A percentile compares a stretch with the other conserved stretches of the same genome.
Evolutionary conservation across 2,329 filamentous ascomycete species (phyloP).

Genomic region (Neopestalotiopsis rosae): DNA sequence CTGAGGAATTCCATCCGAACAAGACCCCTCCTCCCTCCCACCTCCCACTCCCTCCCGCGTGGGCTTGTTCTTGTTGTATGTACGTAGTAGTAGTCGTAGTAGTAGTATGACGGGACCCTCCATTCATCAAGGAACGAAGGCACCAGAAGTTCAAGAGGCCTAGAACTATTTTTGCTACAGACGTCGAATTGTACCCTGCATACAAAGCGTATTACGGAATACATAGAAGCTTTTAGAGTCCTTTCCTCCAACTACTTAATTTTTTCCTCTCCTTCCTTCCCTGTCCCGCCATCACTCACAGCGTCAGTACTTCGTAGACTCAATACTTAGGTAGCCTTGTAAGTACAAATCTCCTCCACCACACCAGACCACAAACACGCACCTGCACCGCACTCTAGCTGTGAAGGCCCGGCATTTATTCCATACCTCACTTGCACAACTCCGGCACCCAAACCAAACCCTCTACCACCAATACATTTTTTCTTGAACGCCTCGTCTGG

Average conservation of each 20-base stretch:
- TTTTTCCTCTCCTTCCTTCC: neutral
- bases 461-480: neutral
- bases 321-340: neutral
- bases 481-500: neutral
- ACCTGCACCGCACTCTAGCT: neutral
- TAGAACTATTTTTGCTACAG: neutral
- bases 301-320: neutral
- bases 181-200: neutral
- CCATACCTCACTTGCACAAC: conserved; percentile 1
- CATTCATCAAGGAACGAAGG: neutral
- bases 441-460: too few species aligned
- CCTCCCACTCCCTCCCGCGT: neutral
- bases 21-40: neutral
- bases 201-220: neutral
- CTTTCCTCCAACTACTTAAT: neutral
- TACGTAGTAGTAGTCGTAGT: neutral
- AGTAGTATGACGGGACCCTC: neutral
- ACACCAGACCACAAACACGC: conserved; percentile 1
- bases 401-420: neutral
- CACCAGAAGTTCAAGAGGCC: neutral
- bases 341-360: neutral
- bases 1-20: conserved; percentile 15
- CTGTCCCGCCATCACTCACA: neutral
- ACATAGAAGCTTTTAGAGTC: conserved; percentile 9
- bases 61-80: neutral